These are phyloP conservation scores for Neoascochyta sp. DNA, from an alignment of 2,329 filamentous ascomycete species.

Conservation along the genomic window DNA sequence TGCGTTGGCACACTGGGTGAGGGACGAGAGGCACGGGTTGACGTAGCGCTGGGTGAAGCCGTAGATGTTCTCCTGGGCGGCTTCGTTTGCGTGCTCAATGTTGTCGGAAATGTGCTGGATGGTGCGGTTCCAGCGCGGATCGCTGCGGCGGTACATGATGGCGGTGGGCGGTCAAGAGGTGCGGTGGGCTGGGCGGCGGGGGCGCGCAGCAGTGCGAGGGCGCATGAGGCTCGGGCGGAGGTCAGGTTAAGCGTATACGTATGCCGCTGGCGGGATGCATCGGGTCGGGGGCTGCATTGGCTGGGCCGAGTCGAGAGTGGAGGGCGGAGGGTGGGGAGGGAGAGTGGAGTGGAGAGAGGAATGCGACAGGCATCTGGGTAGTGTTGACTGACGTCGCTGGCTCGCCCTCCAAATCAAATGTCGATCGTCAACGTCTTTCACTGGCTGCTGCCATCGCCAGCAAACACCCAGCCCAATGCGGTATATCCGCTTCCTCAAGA, in stretches of 20 bases:
- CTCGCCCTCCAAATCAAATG: too few species aligned
- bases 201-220: constrained; percentile 19
- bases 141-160: constrained; percentile 59
- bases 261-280: too few species aligned
- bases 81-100: constrained; percentile 83
- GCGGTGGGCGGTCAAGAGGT: constrained; percentile 7
- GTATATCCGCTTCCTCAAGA: constrained; percentile 66
- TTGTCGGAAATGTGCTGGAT: constrained; percentile 92
- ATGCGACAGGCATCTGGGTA: too few species aligned
- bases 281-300: too few species aligned
- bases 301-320: too few species aligned
- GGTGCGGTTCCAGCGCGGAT: constrained; percentile 86
- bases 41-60: constrained; percentile 83
- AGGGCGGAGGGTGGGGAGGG: too few species aligned
- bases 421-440: too few species aligned
- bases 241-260: too few species aligned
- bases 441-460: too few species aligned
- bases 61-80: constrained; percentile 88
- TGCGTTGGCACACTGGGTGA: constrained; percentile 62
- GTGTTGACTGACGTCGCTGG: too few species aligned
- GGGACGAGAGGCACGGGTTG: constrained; percentile 68
- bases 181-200: constrained; percentile 3
- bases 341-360: too few species aligned
- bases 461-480: constrained; percentile 35
- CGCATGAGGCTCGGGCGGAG: constrained; percentile 26